Conservation (phyloP, 257 asterid species). For the Solanum bulbocastanum region DNA sequence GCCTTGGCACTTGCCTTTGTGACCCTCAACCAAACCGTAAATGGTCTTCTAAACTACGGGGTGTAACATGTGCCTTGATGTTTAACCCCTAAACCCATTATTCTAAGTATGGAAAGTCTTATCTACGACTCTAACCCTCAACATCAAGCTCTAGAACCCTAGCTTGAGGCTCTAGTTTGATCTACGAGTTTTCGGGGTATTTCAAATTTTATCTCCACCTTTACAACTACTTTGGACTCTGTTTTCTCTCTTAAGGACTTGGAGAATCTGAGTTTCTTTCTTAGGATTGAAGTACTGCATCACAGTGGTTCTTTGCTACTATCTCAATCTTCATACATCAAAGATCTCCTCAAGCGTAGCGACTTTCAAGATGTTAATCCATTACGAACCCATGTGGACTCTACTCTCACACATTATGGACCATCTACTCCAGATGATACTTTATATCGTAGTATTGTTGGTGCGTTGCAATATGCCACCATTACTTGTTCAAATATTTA, state of each 20-base stretch:
- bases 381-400: background rate
- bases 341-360: background rate
- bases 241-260: background rate
- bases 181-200: too few species aligned
- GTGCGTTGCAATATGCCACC: background rate
- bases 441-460: background rate
- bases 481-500: background rate
- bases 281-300: background rate
- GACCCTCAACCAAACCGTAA: too few species aligned
- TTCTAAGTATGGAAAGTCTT: too few species aligned
- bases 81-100: too few species aligned
- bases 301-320: background rate
- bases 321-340: background rate
- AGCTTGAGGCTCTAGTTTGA: too few species aligned
- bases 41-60: too few species aligned
- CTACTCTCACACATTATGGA: background rate
- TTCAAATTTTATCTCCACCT: too few species aligned
- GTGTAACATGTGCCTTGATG: too few species aligned
- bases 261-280: background rate
- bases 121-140: too few species aligned
- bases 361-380: background rate
- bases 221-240: background rate
- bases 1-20: too few species aligned
- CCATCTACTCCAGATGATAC: background rate
- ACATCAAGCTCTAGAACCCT: too few species aligned